phyloP scores from a whole-genome alignment of 2,329 filamentous ascomycete genomes.

The Calonectria crousiana region DNA sequence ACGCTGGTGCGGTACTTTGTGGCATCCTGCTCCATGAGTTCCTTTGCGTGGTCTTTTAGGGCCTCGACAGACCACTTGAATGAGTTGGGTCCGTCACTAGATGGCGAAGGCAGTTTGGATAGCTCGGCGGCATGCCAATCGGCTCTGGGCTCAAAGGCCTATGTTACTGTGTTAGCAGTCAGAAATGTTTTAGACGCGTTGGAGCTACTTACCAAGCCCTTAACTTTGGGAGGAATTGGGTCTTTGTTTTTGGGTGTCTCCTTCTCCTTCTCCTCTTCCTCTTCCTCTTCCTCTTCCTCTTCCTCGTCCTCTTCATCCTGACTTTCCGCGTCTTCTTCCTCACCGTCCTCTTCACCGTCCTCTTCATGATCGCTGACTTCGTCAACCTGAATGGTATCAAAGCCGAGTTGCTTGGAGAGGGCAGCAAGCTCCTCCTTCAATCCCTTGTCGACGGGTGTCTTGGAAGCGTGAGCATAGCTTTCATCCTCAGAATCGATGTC shows the following conservation, averaged over 20 bases:
- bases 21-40: constrained; percentile 83
- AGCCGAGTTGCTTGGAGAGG: constrained; percentile 55
- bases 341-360: constrained; percentile 48
- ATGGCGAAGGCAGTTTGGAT: constrained; percentile 56
- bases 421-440: constrained; percentile 52
- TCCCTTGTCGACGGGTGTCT: constrained; percentile 56
- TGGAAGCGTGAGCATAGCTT: constrained; percentile 46
- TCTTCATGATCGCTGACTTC: constrained; percentile 54
- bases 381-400: constrained; percentile 49
- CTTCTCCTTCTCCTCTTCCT: constrained; percentile 44
- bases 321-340: constrained; percentile 51
- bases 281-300: constrained; percentile 47
- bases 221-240: constrained; percentile 46
- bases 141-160: constrained; percentile 69
- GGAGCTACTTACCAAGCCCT: constrained; percentile 50
- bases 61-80: constrained; percentile 59
- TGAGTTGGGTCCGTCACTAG: constrained; percentile 58
- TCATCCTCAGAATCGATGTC: constrained; percentile 60
- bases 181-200: constrained; percentile 33
- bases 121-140: constrained; percentile 67
- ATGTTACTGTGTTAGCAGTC: constrained; percentile 50
- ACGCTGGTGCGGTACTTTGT: constrained; percentile 79
- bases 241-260: constrained; percentile 47
- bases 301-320: constrained; percentile 48
- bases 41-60: constrained; percentile 77